phyloP scores from a whole-genome alignment of 169 alveolate species.

The Eimeria mitis region DNA sequence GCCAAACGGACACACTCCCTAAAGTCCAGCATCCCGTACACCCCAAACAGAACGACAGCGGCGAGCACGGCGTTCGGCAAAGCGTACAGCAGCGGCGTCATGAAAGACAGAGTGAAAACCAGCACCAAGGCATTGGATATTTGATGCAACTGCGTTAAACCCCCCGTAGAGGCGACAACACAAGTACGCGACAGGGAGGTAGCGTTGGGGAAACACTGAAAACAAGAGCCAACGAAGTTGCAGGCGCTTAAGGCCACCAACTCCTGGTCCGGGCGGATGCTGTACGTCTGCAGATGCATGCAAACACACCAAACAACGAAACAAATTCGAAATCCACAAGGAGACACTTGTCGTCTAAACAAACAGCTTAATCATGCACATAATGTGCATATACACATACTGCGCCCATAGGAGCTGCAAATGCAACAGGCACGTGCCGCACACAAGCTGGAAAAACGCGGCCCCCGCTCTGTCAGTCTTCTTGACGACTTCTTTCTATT shows the following conservation, averaged over 20 bases:
- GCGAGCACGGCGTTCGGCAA: constrained; percentile 82
- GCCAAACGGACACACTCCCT: constrained; percentile 58
- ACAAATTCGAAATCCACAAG: neutral
- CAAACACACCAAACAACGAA: neutral
- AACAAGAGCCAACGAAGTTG: constrained; percentile 81
- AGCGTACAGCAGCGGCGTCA: constrained; percentile 80
- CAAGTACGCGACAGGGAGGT: constrained; percentile 83
- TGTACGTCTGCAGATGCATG: constrained; percentile 44
- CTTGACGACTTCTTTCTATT: neutral
- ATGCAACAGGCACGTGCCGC: neutral
- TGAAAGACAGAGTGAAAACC: constrained; percentile 79
- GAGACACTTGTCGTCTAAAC: neutral
- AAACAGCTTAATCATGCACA: neutral
- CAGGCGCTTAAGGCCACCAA: constrained; percentile 69
- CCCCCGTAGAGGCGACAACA: constrained; percentile 71
- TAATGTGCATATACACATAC: neutral
- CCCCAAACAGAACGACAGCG: constrained; percentile 84
- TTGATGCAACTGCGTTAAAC: constrained; percentile 74
- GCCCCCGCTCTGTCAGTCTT: neutral
- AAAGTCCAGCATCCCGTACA: constrained; percentile 84
- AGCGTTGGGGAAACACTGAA: constrained; percentile 84
- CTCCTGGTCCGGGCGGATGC: constrained; percentile 81
- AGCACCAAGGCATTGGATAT: constrained; percentile 67
- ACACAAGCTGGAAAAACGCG: neutral
- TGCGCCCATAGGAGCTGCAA: neutral